A percentile compares a stretch with the other conserved stretches of the same genome.
Evolutionary conservation across 495 filamentous ascomycete species (phyloP).

Genomic region (Podospora appendiculata): DNA sequence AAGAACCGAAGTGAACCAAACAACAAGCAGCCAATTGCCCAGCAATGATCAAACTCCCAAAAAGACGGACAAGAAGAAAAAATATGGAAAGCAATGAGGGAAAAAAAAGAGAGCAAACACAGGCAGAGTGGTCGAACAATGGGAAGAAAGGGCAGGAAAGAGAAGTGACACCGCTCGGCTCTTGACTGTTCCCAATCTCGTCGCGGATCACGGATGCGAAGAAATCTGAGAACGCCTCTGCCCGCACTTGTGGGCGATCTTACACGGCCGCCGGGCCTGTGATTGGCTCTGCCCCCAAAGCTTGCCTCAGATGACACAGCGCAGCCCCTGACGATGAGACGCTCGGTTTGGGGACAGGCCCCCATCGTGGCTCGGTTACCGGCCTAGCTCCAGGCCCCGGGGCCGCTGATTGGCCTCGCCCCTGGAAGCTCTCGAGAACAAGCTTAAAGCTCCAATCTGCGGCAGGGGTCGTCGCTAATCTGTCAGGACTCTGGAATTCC

Average conservation of each 20-base stretch:
- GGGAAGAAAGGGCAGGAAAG: neutral
- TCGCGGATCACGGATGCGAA: neutral
- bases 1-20: neutral
- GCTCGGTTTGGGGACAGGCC: neutral
- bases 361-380: no score
- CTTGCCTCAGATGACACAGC: neutral
- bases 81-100: neutral
- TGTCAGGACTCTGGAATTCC: no score
- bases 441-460: no score
- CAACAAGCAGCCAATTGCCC: neutral
- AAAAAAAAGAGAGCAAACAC: neutral
- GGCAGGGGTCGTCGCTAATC: no score
- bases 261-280: neutral
- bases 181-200: neutral
- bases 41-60: conserved; percentile 1
- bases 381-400: no score
- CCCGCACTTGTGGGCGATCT: neutral
- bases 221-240: neutral
- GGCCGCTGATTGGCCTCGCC: no score
- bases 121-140: neutral
- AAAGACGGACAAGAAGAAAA: conserved; percentile 1
- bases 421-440: no score
- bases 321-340: neutral
- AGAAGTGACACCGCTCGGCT: neutral
- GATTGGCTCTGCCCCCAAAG: neutral